These are phyloP conservation scores for Globisporangium iwayamae DNA, from an alignment of 352 stramenopile genomes.

Conservation along the genomic window DNA sequence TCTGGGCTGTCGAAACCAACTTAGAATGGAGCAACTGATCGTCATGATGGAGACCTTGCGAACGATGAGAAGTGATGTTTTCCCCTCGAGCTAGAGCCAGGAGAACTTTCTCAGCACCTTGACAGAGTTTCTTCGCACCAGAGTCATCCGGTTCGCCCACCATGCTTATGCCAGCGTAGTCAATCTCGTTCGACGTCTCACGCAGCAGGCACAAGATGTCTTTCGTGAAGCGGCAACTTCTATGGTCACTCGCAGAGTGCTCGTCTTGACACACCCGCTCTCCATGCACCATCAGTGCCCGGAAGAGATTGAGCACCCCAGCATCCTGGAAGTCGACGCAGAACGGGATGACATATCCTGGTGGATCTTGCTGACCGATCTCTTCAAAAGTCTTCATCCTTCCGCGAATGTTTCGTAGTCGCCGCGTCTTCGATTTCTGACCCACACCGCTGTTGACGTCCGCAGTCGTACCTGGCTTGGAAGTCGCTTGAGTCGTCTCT, in stretches of 20 bases:
- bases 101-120: conserved; percentile 23
- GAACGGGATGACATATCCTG: conserved; percentile 62
- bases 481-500: conserved; percentile 16
- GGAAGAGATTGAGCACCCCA: conserved; percentile 35
- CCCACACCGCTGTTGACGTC: conserved; percentile 2
- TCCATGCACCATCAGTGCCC: conserved; percentile 23
- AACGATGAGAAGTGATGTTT: conserved; percentile 1
- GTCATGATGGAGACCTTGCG: neutral
- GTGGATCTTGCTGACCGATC: conserved; percentile 29
- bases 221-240: conserved; percentile 15
- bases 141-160: conserved; percentile 18
- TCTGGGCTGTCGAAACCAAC: conserved; percentile 29
- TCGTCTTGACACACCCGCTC: conserved; percentile 1
- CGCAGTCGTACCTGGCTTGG: conserved; percentile 7
- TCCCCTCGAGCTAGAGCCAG: conserved; percentile 10
- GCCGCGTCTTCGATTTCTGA: conserved; percentile 40
- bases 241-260: neutral
- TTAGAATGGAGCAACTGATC: conserved; percentile 12
- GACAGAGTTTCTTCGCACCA: conserved; percentile 22
- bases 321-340: conserved; percentile 52
- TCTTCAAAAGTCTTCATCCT: conserved; percentile 39
- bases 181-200: conserved; percentile 34
- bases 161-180: conserved; percentile 32
- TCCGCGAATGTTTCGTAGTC: conserved; percentile 59
- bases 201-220: conserved; percentile 33